These are phyloP conservation scores for Rubia peregrina DNA, from an alignment of 305 asterid genomes.

Conservation along the genomic window DNA sequence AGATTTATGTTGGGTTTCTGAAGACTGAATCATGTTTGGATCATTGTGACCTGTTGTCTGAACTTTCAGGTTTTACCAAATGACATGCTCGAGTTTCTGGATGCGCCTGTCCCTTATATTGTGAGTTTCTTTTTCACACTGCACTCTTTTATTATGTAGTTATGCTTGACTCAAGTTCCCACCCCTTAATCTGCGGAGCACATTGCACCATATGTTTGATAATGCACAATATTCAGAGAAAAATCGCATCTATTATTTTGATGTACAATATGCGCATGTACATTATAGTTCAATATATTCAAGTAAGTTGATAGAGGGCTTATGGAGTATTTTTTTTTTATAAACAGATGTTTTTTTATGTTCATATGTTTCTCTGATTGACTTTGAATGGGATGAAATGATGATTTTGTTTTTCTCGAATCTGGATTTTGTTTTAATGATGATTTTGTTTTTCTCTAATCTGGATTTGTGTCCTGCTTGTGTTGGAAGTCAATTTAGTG, in stretches of 20 bases:
- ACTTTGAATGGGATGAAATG: background rate
- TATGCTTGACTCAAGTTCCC: constrained; percentile 1
- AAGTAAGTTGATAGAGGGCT: background rate
- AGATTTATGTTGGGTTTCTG: background rate
- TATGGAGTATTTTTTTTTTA: background rate
- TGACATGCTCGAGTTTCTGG: constrained; percentile 97
- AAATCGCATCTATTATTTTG: background rate
- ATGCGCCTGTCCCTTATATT: constrained; percentile 98
- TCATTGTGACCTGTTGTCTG: constrained; percentile 10
- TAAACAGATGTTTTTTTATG: background rate
- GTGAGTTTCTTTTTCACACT: constrained; percentile 45
- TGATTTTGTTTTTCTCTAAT: background rate
- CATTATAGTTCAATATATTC: background rate
- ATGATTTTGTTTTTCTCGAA: background rate
- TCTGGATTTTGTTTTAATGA: background rate
- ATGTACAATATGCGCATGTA: background rate
- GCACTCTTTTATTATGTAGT: constrained; percentile 10
- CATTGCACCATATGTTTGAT: background rate
- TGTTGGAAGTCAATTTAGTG: background rate
- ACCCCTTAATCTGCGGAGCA: background rate
- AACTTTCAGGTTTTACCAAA: constrained; percentile 83
- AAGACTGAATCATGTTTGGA: background rate
- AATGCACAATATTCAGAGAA: too few relatives aligned
- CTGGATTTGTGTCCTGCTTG: background rate
- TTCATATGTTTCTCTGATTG: background rate